phyloP scores from a whole-genome alignment of 306 rosid genomes.

The Vigna nakashimae region DNA sequence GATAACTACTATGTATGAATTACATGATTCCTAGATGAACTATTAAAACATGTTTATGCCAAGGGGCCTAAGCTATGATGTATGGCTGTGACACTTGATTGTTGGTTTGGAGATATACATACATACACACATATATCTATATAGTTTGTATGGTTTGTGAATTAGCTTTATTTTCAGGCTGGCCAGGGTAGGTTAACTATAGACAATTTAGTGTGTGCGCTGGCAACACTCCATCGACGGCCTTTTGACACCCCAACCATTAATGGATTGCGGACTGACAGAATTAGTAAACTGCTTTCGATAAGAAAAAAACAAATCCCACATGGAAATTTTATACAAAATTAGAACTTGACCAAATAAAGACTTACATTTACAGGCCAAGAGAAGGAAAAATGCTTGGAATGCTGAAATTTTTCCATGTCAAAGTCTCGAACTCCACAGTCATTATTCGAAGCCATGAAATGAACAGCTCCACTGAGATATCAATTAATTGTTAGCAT shows the following conservation, averaged over 20 bases:
- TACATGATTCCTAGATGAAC: no score
- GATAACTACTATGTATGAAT: no score
- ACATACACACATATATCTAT: no score
- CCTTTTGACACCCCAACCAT: not conserved
- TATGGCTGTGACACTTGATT: no score
- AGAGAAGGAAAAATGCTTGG: constrained; percentile 69
- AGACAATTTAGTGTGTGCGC: no score
- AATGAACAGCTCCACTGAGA: constrained; percentile 81
- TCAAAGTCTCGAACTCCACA: constrained; percentile 81
- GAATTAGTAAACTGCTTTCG: not conserved
- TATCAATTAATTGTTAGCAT: constrained; percentile 30
- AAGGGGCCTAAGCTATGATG: no score
- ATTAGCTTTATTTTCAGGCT: no score
- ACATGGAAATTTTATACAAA: not conserved
- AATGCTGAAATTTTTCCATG: constrained; percentile 82
- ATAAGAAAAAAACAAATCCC: not conserved
- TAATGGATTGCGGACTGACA: not conserved
- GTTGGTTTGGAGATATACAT: no score
- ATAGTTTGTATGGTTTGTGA: no score
- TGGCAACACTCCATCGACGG: no score
- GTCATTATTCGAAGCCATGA: constrained; percentile 87
- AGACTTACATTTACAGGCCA: constrained; percentile 83
- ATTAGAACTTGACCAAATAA: not conserved
- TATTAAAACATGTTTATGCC: no score
- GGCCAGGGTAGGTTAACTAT: no score